Evolutionary conservation across 441 rosid genomes (phyloP).

Genomic region (Gossypium gossypioides): DNA sequence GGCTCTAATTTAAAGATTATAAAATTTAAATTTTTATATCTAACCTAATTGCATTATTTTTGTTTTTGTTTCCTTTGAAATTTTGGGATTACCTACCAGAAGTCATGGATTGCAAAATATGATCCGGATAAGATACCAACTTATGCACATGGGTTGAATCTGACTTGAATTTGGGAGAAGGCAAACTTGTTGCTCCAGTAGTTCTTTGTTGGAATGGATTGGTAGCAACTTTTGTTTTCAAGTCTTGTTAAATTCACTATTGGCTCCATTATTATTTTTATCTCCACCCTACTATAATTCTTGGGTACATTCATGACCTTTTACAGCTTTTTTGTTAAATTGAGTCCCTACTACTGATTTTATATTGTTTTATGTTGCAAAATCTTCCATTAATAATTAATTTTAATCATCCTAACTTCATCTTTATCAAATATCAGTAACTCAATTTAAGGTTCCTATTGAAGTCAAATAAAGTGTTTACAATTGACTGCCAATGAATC

Average conservation of each 20-base stretch:
- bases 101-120: neutral
- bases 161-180: neutral
- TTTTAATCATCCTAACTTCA: neutral
- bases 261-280: neutral
- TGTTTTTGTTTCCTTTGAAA: neutral
- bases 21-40: neutral
- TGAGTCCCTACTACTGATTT: neutral
- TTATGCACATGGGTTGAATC: neutral
- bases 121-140: neutral
- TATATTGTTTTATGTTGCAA: neutral
- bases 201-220: neutral
- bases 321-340: neutral
- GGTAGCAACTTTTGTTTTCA: neutral
- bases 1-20: neutral
- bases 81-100: neutral
- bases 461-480: neutral
- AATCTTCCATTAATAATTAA: neutral
- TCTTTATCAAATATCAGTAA: neutral
- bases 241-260: neutral
- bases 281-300: neutral
- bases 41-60: neutral
- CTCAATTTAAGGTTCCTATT: constrained; percentile 2
- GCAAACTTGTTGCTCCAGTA: neutral
- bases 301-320: neutral
- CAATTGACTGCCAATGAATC: neutral